A percentile compares a stretch with the other conserved stretches of the same genome.
Conservation (phyloP, 208 protist genomes). For the Zelonia costaricensis region DNA sequence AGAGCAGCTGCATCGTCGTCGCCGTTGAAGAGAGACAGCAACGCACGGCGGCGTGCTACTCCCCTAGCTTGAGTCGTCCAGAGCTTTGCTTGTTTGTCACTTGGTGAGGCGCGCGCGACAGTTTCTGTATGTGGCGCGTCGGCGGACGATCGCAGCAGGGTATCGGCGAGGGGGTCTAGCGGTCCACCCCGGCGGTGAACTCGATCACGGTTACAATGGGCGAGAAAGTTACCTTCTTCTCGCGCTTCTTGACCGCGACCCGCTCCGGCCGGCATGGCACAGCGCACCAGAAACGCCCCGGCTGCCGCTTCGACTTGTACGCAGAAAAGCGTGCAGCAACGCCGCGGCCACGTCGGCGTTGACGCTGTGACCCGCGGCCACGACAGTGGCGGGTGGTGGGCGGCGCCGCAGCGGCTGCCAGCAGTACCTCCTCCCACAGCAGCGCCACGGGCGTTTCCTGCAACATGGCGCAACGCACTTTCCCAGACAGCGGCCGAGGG, state of each 20-base stretch:
- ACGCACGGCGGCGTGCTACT: too few species aligned
- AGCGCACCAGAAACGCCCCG: constrained; percentile 26
- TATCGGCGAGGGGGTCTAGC: too few species aligned
- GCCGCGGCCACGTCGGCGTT: not conserved
- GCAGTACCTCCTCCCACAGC: constrained; percentile 21
- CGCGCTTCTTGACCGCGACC: constrained; percentile 8
- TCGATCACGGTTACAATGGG: constrained; percentile 25
- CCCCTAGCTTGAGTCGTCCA: too few species aligned
- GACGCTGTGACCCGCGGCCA: too few species aligned
- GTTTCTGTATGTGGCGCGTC: too few species aligned
- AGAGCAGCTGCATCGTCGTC: too few species aligned
- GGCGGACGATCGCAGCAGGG: not conserved
- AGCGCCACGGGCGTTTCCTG: constrained; percentile 9
- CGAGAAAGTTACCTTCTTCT: constrained; percentile 29
- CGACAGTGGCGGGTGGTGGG: not conserved
- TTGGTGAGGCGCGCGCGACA: too few species aligned
- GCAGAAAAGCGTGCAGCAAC: constrained; percentile 1
- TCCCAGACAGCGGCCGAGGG: not conserved
- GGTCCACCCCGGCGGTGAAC: constrained; percentile 16
- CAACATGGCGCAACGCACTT: constrained; percentile 5
- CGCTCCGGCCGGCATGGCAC: constrained; percentile 26
- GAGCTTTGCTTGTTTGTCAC: too few species aligned
- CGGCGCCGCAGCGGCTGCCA: constrained; percentile 2
- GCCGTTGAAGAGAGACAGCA: too few species aligned
- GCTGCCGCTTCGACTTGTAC: constrained; percentile 20